phyloP scores from a whole-genome alignment of 2,329 filamentous ascomycete species.

The Anthostomella pinea region DNA sequence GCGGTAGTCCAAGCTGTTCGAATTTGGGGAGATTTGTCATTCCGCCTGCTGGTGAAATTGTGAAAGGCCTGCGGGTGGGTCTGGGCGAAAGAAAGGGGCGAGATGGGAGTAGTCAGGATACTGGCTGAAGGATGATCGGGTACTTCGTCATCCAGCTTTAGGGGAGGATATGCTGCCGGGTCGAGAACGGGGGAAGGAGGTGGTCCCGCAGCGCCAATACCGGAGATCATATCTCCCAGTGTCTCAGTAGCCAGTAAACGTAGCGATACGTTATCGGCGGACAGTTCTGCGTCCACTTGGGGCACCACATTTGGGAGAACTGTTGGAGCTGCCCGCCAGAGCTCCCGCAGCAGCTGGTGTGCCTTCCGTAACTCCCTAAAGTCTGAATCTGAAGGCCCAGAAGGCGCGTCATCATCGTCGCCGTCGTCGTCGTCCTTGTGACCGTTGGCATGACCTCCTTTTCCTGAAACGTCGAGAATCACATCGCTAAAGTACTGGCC shows the following conservation, averaged over 20 bases:
- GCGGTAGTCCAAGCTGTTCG: conserved; percentile 83
- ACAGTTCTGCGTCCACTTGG: conserved; percentile 87
- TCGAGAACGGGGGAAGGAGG: conserved; percentile 71
- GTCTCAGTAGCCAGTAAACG: conserved; percentile 89
- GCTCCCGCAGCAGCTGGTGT: conserved; percentile 81
- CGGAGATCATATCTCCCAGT: conserved; percentile 89
- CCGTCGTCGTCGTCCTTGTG: conserved; percentile 58
- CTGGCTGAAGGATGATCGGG: conserved; percentile 49
- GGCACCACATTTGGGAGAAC: conserved; percentile 92
- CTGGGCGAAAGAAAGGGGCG: conserved; percentile 85
- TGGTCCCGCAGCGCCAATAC: conserved; percentile 86
- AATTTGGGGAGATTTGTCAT: conserved; percentile 82
- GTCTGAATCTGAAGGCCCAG: conserved; percentile 75
- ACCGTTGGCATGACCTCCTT: conserved; percentile 53
- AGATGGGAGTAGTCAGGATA: conserved; percentile 77
- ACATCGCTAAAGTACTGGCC: conserved; percentile 97
- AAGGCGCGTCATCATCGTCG: conserved; percentile 57
- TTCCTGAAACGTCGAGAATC: conserved; percentile 79
- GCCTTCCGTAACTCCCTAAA: conserved; percentile 86
- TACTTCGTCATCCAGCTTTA: conserved; percentile 60
- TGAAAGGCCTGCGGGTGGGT: conserved; percentile 76
- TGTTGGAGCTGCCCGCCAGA: conserved; percentile 87
- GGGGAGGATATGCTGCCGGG: conserved; percentile 79
- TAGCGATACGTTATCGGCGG: conserved; percentile 83
- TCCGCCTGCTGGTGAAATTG: conserved; percentile 77